These are phyloP conservation scores for Eimeria mitis DNA, from an alignment of 169 alveolate species.

Conservation along the genomic window DNA sequence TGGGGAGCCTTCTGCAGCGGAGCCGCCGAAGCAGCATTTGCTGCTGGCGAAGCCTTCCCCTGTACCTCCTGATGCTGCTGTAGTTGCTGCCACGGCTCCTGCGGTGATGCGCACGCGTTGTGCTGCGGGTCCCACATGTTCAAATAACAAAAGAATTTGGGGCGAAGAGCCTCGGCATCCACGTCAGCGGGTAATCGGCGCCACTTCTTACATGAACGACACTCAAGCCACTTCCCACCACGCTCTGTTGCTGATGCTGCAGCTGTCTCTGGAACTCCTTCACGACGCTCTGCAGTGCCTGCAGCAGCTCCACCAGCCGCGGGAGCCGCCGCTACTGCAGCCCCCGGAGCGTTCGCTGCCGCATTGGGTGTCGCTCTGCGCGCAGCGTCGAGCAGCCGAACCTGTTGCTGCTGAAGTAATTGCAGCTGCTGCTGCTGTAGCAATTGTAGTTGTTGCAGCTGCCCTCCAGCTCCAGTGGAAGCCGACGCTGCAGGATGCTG, in stretches of 20 bases:
- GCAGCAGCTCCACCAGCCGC: conserved; percentile 23
- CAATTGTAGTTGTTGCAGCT: conserved; percentile 53
- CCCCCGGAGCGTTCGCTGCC: conserved; percentile 9
- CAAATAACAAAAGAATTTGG: conserved; percentile 66
- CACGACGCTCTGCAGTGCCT: conserved; percentile 39
- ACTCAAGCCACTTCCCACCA: conserved; percentile 64
- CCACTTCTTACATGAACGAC: conserved; percentile 77
- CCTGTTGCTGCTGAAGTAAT: conserved; percentile 55
- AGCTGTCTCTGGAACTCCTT: conserved; percentile 47
- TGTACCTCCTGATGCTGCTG: conserved; percentile 64
- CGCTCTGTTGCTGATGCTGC: conserved; percentile 32
- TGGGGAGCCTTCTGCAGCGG: conserved; percentile 44
- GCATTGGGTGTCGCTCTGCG: conserved; percentile 64
- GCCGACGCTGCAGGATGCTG: conserved; percentile 40
- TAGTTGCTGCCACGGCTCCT: conserved; percentile 80
- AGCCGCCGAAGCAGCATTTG: conserved; percentile 45
- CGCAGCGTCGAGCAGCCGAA: conserved; percentile 72
- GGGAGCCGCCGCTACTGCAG: conserved; percentile 41
- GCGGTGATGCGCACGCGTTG: conserved; percentile 71
- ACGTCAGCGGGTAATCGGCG: conserved; percentile 74
- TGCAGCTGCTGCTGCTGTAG: conserved; percentile 76
- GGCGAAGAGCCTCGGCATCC: conserved; percentile 72
- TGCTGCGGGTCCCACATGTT: conserved; percentile 71
- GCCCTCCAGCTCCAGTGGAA: conserved; percentile 36
- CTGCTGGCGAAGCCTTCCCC: conserved; percentile 50